Evolutionary conservation across 139 green algal species (phyloP), one percentile per base, ranked within the genome.

Genomic region (Coelastrella sp.): DNA sequence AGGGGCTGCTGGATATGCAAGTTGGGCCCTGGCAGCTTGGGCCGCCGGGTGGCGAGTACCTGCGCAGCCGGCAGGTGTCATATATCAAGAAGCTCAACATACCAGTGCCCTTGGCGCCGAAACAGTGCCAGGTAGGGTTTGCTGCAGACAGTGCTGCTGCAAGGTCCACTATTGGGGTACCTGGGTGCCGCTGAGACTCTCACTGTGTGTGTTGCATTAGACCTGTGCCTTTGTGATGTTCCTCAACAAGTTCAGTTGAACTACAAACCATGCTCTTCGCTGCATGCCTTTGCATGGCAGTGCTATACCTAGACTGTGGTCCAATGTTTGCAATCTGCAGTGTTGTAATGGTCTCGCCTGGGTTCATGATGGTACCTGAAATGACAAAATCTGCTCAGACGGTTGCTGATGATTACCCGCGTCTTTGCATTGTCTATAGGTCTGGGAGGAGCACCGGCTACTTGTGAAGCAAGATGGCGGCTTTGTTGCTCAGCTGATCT

Each of bases 41-140:
- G 5, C 6, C 5, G 20, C 16, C 16, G 6, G 61, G 19, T 5
- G 17, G 13, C 11, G 59, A 56, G 11, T 74, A 6, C 73, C 73
- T 77, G 85, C 85, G 74, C 73, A 61, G 17, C 58, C 76, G 87
- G 47, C 57, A 64, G 10, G 88, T 87, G 13, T 82, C 80, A 5
- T 91, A 91, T 68, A 87, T 54, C 71, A 88, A 88, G 71, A 78
- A 78, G 73, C 88, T 91, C 58, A 64, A 66, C 88, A 91, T 91
- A 32, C 88, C 88, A 5, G 13, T 90, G 11, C 86, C 86, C 6
- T 73, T 91, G 6, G 88, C 88, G 3, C 88, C 88, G 20, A 88
- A 91, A 59, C 59, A 88, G 58, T 91, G 88, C 80, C 66, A 83
- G 65, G 78, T 90, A 23, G n/a, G n/a, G 19, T 54, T 47, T 68